Evolutionary conservation across 75 land plant species (phyloP).

Genomic region (Pinus tabuliformis): DNA sequence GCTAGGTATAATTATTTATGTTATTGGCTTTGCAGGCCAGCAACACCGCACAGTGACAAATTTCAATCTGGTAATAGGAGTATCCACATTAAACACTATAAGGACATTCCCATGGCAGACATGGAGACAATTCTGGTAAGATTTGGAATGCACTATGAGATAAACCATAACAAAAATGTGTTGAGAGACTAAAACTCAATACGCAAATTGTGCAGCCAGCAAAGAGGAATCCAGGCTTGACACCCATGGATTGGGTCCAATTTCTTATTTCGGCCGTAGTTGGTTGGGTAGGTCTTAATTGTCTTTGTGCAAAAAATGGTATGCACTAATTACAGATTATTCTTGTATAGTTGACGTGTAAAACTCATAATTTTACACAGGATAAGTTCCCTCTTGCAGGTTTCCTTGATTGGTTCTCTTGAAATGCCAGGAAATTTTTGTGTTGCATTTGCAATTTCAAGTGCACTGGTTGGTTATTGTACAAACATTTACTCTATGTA

Average conservation of each 20-base stretch:
- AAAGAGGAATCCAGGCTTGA: conserved; percentile 91
- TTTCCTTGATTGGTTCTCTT: conserved; percentile 68
- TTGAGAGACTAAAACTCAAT: not conserved
- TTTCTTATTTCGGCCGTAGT: conserved; percentile 64
- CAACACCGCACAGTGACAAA: conserved; percentile 23
- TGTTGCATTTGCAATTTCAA: conserved; percentile 74
- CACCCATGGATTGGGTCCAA: conserved; percentile 95
- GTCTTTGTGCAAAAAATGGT: too few relatives aligned
- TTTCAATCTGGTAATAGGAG: conserved; percentile 45
- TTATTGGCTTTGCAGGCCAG: conserved; percentile 36
- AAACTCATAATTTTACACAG: conserved; percentile 1
- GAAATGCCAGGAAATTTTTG: conserved; percentile 69
- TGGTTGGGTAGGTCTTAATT: conserved; percentile 65
- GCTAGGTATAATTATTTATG: not conserved
- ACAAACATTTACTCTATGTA: conserved; percentile 88
- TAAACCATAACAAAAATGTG: not conserved
- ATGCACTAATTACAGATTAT: too few relatives aligned
- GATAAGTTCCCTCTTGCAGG: conserved; percentile 37
- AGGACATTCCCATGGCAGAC: conserved; percentile 95
- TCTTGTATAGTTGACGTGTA: not conserved
- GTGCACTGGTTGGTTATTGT: conserved; percentile 76
- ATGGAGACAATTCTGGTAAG: conserved; percentile 91
- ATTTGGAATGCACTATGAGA: not conserved
- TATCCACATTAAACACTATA: conserved; percentile 78
- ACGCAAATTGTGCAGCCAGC: conserved; percentile 53